phyloP scores from a whole-genome alignment of 1,284 basidiomycete genomes.

The Ceratobasidium sp. region DNA sequence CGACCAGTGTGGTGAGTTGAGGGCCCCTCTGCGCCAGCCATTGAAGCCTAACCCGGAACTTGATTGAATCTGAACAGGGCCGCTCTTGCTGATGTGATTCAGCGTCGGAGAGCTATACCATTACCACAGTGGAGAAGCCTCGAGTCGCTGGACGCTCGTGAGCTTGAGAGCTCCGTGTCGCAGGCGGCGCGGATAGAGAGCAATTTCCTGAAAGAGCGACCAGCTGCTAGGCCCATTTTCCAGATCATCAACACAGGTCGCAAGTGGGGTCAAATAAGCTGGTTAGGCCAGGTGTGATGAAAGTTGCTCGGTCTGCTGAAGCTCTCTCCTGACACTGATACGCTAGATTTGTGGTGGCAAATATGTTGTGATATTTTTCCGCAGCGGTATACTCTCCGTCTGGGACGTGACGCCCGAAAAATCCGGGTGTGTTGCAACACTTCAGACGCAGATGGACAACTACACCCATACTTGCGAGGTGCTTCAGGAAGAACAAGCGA shows the following conservation, averaged over 20 bases:
- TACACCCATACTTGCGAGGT: conserved; percentile 40
- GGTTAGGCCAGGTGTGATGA: conserved; percentile 31
- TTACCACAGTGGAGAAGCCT: conserved; percentile 27
- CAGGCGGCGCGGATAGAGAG: conserved; percentile 33
- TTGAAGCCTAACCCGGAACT: not conserved
- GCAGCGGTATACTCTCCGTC: conserved; percentile 23
- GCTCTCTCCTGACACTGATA: not conserved
- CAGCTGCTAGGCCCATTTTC: conserved; percentile 12
- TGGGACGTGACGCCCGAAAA: conserved; percentile 35
- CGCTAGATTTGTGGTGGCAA: conserved; percentile 10
- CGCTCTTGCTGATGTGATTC: conserved; percentile 4
- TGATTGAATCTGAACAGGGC: not conserved
- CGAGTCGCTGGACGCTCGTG: conserved; percentile 9
- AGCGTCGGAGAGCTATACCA: conserved; percentile 18
- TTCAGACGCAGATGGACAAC: conserved; percentile 28
- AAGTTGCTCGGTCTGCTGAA: not conserved
- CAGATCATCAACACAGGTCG: conserved; percentile 28
- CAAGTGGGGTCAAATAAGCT: conserved; percentile 31
- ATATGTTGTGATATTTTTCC: conserved; percentile 32
- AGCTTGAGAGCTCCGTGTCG: conserved; percentile 24
- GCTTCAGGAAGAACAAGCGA: conserved; percentile 34
- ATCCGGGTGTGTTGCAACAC: conserved; percentile 22
- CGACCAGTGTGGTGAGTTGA: conserved; percentile 27
- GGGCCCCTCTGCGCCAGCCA: not conserved
- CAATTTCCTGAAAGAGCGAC: conserved; percentile 29